These are phyloP conservation scores for Cymodocea nodosa DNA, from an alignment of 116 monocot genomes.

Conservation along the genomic window DNA sequence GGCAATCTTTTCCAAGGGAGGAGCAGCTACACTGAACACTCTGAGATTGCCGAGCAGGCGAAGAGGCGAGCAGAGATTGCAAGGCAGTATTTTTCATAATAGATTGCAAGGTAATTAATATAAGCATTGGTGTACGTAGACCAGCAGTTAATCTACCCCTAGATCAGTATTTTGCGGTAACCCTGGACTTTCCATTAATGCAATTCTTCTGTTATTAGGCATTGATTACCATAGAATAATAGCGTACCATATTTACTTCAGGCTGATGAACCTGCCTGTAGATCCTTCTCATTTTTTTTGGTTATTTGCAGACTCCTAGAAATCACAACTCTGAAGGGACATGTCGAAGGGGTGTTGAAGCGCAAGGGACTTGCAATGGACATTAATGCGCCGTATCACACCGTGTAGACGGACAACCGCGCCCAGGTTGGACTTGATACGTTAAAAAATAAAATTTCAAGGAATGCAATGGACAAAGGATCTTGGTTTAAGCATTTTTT, in stretches of 20 bases:
- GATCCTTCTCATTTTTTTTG: neutral
- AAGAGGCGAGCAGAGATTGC: conserved; percentile 70
- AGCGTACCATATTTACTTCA: neutral
- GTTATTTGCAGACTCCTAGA: conserved; percentile 42
- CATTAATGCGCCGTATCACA: conserved; percentile 62
- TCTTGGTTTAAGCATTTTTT: neutral
- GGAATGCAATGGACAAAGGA: neutral
- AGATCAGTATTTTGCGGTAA: neutral
- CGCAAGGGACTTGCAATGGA: conserved; percentile 71
- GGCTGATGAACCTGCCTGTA: neutral
- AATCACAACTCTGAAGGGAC: conserved; percentile 65
- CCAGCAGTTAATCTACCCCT: neutral
- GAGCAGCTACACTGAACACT: conserved; percentile 79
- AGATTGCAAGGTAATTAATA: no score
- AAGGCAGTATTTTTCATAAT: no score
- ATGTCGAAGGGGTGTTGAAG: conserved; percentile 66
- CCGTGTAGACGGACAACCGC: conserved; percentile 22
- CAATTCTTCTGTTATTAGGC: neutral
- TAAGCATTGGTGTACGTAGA: no score
- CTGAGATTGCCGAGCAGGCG: conserved; percentile 93
- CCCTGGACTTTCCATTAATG: neutral
- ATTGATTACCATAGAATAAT: neutral
- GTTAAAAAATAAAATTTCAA: neutral
- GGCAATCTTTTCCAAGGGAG: conserved; percentile 43
- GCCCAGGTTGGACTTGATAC: neutral